Conservation (phyloP, 2,329 filamentous ascomycete species). For the Diaporthe batatas region DNA sequence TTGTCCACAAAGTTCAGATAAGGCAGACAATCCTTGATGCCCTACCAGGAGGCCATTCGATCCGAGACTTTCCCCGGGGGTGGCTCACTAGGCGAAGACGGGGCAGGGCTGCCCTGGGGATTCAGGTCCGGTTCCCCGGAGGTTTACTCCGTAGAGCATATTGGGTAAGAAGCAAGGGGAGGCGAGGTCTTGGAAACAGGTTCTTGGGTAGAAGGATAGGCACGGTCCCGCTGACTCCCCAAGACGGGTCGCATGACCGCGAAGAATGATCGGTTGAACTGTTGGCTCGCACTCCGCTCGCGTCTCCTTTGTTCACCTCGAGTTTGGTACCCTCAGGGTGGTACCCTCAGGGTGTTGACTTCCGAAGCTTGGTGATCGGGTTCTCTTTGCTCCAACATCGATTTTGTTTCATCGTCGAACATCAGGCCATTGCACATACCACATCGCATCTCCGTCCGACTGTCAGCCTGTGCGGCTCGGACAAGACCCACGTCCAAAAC, state of each 20-base stretch:
- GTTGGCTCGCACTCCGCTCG: not conserved
- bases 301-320: not conserved
- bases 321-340: slow-evolving; percentile 10
- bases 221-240: slow-evolving; percentile 15
- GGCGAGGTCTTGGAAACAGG: not conserved
- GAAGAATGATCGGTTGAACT: slow-evolving; percentile 15
- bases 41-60: not conserved
- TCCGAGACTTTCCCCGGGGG: not conserved
- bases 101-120: slow-evolving; percentile 3
- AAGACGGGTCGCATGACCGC: not conserved
- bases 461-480: not conserved
- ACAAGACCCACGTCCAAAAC: not conserved
- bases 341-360: slow-evolving; percentile 10
- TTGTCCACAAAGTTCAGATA: not conserved
- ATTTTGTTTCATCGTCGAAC: not conserved
- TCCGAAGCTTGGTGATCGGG: not conserved
- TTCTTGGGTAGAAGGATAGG: slow-evolving; percentile 4
- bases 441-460: no score
- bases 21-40: not conserved
- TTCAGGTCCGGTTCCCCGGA: slow-evolving; percentile 8
- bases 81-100: not conserved
- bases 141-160: not conserved
- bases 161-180: not conserved
- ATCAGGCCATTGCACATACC: not conserved
- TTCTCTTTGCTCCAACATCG: not conserved